Base-by-base conservation (phyloP, 768 basidiomycete species). In the Amanita rimosa region DNA sequence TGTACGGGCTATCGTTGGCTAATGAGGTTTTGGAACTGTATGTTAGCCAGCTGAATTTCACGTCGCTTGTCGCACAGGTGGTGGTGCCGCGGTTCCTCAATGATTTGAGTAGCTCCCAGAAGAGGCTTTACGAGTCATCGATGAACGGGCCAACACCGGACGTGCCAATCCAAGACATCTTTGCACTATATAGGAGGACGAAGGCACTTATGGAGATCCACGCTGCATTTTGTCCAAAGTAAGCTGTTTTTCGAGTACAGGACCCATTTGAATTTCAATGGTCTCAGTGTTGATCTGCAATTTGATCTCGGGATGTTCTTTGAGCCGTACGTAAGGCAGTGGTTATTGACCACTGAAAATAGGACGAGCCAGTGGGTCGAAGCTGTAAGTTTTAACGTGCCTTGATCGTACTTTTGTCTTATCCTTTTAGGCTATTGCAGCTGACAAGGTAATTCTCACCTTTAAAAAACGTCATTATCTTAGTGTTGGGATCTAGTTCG, bases 341-440 rank as follows among this genome's bases (percentile, higher is more conserved):
- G 94, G 95, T 66, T 99, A 21, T 56, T 77, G n/a, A 83, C 84
- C 51, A 96, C 90, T 0, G 87, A 94, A 55, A 78, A 70, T 50
- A 95, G 91, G 70, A 97, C 95, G 6, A 75, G 76, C 39, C 84
- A 92, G 52, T 99, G 96, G 96, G 95, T 97, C 4, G 78, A 93
- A 61, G 83, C 84, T 52, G 89, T 91, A 54, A 64, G 88, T 75
- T 8, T 24, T 39, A 34, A 9, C 36, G 22, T 34, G 8, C 33
- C 14, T 16, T 24, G 17, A n/a, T 46, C 16, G 21, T 10, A 3
- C 33, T 21, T 10, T 17, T 10, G 13, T 33, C 52, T 51, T 11
- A 17, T 17, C 50, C 16, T 21, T 52, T 6, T 58, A 88, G 79
- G 91, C 92, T 16, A 83, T 95, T 53, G 75, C 79, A 19, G 80